phyloP scores from a whole-genome alignment of 495 filamentous ascomycete species.

The Aspergillus heteromorphus region DNA sequence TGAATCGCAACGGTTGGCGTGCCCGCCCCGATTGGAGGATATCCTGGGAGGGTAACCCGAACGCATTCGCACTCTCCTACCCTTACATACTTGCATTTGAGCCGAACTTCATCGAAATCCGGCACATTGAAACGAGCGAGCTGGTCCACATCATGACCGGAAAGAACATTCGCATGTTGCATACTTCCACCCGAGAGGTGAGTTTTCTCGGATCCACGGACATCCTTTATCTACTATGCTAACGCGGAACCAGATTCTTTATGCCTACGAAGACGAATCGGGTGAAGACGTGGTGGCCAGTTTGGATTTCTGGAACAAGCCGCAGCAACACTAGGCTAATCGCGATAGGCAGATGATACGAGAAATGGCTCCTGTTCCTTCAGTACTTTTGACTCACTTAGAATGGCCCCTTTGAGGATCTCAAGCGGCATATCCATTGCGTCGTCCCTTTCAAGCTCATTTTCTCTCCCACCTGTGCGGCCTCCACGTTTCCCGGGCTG shows the following conservation, averaged over 20 bases:
- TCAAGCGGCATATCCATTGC: conserved; percentile 6
- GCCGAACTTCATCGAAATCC: conserved; percentile 95
- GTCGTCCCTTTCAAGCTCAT: neutral
- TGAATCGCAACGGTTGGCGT: conserved; percentile 97
- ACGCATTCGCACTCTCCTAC: conserved; percentile 85
- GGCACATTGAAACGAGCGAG: conserved; percentile 86
- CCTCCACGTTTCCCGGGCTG: neutral
- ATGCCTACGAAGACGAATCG: conserved; percentile 92
- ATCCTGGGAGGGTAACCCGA: conserved; percentile 91
- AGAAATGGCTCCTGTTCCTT: conserved; percentile 9
- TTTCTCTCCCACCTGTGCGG: neutral
- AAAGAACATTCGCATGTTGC: conserved; percentile 94
- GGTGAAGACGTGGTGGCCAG: conserved; percentile 92
- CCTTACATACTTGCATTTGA: conserved; percentile 98
- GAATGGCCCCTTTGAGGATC: conserved; percentile 8
- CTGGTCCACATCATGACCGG: conserved; percentile 90
- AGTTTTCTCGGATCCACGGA: conserved; percentile 19
- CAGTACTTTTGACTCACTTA: conserved; percentile 18
- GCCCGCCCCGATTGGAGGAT: conserved; percentile 95
- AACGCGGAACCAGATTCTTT: conserved; percentile 61
- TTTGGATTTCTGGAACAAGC: conserved; percentile 91
- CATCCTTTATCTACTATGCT: conserved; percentile 8
- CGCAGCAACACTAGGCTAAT: conserved; percentile 26
- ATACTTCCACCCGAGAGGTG: conserved; percentile 94
- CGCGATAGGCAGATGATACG: neutral